Conservation (phyloP, 2,329 filamentous ascomycete genomes). For the Aspergillus pseudonomiae region DNA sequence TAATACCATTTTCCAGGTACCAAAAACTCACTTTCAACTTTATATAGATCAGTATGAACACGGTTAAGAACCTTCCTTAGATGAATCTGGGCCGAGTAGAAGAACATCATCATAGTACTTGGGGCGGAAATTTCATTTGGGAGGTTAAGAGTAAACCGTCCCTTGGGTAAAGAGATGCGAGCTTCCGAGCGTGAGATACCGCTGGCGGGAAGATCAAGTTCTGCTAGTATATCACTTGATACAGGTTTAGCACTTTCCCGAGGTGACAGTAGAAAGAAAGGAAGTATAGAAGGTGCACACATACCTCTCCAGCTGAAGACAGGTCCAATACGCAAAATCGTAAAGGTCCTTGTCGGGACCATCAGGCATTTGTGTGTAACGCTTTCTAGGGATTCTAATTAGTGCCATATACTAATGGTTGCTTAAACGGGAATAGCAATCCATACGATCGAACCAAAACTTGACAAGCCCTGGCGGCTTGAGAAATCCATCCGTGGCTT, state of each 20-base stretch:
- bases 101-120: constrained; percentile 54
- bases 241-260: background rate
- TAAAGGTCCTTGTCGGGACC: constrained; percentile 60
- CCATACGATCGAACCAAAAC: constrained; percentile 73
- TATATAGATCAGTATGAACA: constrained; percentile 60
- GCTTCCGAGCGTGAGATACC: constrained; percentile 61
- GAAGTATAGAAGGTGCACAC: constrained; percentile 12
- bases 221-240: constrained; percentile 82
- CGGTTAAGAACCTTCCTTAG: constrained; percentile 60
- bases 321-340: constrained; percentile 87
- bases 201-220: constrained; percentile 69
- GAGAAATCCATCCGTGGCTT: constrained; percentile 72
- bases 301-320: constrained; percentile 86
- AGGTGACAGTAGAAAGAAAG: background rate
- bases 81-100: constrained; percentile 65
- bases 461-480: constrained; percentile 63
- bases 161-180: constrained; percentile 44
- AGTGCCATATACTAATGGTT: constrained; percentile 4
- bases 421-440: background rate
- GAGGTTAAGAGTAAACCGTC: constrained; percentile 35
- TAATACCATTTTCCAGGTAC: background rate
- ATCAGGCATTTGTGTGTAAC: constrained; percentile 36
- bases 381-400: constrained; percentile 28
- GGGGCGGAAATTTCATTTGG: constrained; percentile 37
- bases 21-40: constrained; percentile 34